phyloP scores from a whole-genome alignment of 208 protist genomes.

The Endotrypanum monterogeii region DNA sequence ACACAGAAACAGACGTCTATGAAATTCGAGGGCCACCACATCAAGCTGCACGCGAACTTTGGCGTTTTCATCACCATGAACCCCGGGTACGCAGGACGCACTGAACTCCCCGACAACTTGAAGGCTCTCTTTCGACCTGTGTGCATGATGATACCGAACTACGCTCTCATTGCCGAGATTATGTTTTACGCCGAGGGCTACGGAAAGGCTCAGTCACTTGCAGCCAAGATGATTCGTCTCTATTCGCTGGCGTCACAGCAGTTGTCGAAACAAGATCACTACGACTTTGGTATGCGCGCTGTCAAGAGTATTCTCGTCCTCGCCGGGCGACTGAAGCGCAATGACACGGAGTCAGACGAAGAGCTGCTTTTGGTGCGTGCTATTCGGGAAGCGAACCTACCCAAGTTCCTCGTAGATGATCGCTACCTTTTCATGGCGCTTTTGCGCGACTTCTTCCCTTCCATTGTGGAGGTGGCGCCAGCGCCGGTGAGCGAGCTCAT shows the following conservation, averaged over 20 bases:
- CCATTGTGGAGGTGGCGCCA: constrained; percentile 27
- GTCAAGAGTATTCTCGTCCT: constrained; percentile 95
- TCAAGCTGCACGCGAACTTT: constrained; percentile 92
- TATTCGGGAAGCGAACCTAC: constrained; percentile 93
- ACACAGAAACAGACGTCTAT: constrained; percentile 71
- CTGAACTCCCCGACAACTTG: constrained; percentile 97
- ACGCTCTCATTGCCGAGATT: constrained; percentile 96
- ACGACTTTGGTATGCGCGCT: constrained; percentile 96
- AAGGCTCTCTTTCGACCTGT: constrained; percentile 96
- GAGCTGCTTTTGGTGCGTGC: constrained; percentile 91
- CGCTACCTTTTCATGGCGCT: constrained; percentile 90
- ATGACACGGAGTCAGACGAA: constrained; percentile 84
- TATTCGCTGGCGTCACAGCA: constrained; percentile 94
- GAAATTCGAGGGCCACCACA: constrained; percentile 92
- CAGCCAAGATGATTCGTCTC: constrained; percentile 95
- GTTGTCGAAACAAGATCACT: constrained; percentile 96
- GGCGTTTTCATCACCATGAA: constrained; percentile 98
- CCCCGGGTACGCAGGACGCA: constrained; percentile 96
- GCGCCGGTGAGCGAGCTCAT: constrained; percentile 61
- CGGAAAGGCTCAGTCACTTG: constrained; percentile 87
- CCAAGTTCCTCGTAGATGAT: constrained; percentile 94
- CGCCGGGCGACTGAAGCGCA: constrained; percentile 90
- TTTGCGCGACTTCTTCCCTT: constrained; percentile 93
- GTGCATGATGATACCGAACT: constrained; percentile 97
- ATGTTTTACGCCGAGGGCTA: constrained; percentile 98